Evolutionary conservation across 495 filamentous ascomycete genomes (phyloP), one percentile per base, ranked within the genome.

Genomic region (Talaromyces stipitatus): DNA sequence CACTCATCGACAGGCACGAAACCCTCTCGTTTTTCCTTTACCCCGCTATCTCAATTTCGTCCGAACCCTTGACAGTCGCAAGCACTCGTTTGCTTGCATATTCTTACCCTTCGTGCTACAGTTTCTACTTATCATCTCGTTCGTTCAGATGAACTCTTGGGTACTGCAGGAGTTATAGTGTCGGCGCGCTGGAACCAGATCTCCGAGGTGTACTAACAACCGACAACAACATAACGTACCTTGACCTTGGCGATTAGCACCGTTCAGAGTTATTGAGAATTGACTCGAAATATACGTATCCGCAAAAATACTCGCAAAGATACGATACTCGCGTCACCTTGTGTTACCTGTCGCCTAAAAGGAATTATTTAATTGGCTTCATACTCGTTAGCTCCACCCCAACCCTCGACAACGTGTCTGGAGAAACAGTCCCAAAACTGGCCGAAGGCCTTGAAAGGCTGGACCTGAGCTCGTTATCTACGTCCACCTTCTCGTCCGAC

Each of bases 371-470:
- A 30, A 51, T 30, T 30, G 27, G 48, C 27, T 51, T 51, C 48
- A 14, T 51, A n/a, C 24, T 51, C 22, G 45, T 26, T 26, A 48
- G 28, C 56, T 27, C 51, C 11, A 41, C 32, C 55, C 55, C 57
- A 62, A 72, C 64, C 52, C 69, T 73, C 72, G 72, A 68, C 74
- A 77, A 72, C 74, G 73, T 78, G 73, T 76, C 74, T 72, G 75
- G 73, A 75, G 73, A 74, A 70, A 71, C 65, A 73, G 71, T 69
- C 69, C 73, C 72, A 71, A 71, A 73, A 70, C 73, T 78, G 74
- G 74, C 72, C 74, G 71, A 76, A 69, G 74, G 72, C 72, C 71
- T 76, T 55, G 70, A 76, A 63, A 76, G 73, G 73, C 74, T 78
- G 69, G 73, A 78, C 71, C 57, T 76, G 71, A 76, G 72, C 71